Conservation (phyloP, 2,329 filamentous ascomycete species). For the Exophiala mesophila region DNA sequence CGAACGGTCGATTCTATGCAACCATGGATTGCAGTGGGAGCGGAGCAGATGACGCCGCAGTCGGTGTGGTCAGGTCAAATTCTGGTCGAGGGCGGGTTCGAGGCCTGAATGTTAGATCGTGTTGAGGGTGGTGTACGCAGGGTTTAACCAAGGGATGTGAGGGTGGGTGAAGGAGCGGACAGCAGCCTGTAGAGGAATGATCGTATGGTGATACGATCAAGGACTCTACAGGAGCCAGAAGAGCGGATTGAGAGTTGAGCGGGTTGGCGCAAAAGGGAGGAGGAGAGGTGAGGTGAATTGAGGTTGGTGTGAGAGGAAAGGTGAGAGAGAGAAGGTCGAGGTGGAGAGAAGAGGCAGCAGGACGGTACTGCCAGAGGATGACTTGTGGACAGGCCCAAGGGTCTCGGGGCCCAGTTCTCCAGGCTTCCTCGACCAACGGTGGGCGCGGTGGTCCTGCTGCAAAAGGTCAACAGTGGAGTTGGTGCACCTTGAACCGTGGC, state of each 20-base stretch:
- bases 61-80: too few species aligned
- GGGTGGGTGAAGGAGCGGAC: constrained; percentile 25
- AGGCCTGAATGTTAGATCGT: too few species aligned
- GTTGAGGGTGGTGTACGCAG: too few species aligned
- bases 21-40: too few species aligned
- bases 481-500: too few species aligned
- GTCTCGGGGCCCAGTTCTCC: too few species aligned
- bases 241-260: constrained; percentile 12
- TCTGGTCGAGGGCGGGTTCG: constrained; percentile 9
- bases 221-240: constrained; percentile 25
- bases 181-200: constrained; percentile 27
- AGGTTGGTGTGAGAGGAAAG: constrained; percentile 3
- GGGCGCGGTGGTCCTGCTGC: too few species aligned
- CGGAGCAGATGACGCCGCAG: too few species aligned
- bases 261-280: constrained; percentile 25
- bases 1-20: constrained; percentile 5
- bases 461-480: too few species aligned
- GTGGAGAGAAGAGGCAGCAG: constrained; percentile 43
- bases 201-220: constrained; percentile 14
- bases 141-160: constrained; percentile 9
- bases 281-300: constrained; percentile 34
- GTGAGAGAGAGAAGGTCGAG: constrained; percentile 29
- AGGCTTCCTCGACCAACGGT: too few species aligned
- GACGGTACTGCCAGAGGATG: neutral
- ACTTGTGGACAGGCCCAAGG: too few species aligned